Evolutionary conservation across 805 yeast genomes (phyloP), one percentile per base, ranked within the genome.

Genomic region (Myxozyma sirexii): DNA sequence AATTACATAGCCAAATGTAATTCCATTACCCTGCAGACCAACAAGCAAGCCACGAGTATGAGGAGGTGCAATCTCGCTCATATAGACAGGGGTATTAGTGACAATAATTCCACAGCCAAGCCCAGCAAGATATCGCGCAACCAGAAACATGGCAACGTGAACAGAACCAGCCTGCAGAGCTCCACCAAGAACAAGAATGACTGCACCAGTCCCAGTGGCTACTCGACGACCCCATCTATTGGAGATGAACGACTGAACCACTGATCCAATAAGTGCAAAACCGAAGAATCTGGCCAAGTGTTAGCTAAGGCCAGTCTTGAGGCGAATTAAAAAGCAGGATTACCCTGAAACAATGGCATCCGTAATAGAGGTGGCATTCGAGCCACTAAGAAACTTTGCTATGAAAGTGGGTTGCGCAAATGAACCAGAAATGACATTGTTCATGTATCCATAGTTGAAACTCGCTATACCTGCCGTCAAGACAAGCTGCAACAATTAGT

Each of bases 31-130:
- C 50, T 71, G 70, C 21, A 67, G 33, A 23, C 65, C 83, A 69
- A 74, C 80, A 60, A 87, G 78, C n/a, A 89, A 82, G 67, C 96
- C 96, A 76, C 96, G 80, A 53, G 86, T 82, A 79, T 87, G 84
- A 67, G 81, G 84, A 23, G 93, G 93, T 19, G 90, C 82, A 35
- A 88, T 85, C 72, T 88, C 90, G 33, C 91, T 86, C 77, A 85
- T 84, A 71, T 87, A 88, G 17, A 49, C 45, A 15, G 59, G 59
- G 10, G 17, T 42, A n/a, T 21, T 17, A 24, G 26, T 15, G 10
- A 26, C 4, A 15, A 45, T 15, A 27, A 35, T 23, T 13, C 86
- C 86, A 52, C 80, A 79, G 27, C 84, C 84, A 6, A 82, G 48
- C 5, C 86, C 85, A 19, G 81, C 75, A 46, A 81, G 67, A 44